Evolutionary conservation across 352 stramenopile genomes (phyloP).

Genomic region (Phytopythium ostracodes): DNA sequence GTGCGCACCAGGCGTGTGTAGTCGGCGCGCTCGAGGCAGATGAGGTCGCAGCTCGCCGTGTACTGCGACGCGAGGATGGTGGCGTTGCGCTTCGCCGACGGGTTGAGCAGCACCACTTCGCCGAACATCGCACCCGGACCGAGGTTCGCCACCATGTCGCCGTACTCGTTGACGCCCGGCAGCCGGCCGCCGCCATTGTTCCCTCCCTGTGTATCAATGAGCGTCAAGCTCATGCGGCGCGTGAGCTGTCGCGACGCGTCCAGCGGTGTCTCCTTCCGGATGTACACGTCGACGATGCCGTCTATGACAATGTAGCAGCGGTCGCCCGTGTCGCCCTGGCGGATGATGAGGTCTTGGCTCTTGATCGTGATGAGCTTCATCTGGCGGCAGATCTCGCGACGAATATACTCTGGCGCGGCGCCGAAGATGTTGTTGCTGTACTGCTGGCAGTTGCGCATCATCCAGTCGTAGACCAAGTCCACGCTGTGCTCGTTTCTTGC

Average conservation of each 20-base stretch:
- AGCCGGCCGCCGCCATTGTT: conserved; percentile 12
- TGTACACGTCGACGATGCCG: conserved; percentile 66
- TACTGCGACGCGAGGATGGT: conserved; percentile 69
- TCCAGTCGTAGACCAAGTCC: conserved; percentile 72
- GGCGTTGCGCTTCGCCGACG: conserved; percentile 55
- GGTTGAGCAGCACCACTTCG: conserved; percentile 70
- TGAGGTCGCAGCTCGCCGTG: conserved; percentile 55
- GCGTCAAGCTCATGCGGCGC: conserved; percentile 15
- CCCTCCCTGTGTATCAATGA: conserved; percentile 7
- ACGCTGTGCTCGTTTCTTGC: conserved; percentile 61
- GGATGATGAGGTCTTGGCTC: conserved; percentile 54
- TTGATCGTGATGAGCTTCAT: conserved; percentile 66
- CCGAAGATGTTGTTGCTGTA: conserved; percentile 85
- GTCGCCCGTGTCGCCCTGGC: conserved; percentile 66
- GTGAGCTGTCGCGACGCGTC: conserved; percentile 3
- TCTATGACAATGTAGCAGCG: conserved; percentile 80
- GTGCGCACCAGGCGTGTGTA: conserved; percentile 71
- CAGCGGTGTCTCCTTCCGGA: conserved; percentile 44
- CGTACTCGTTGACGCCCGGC: conserved; percentile 29
- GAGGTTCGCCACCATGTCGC: conserved; percentile 56
- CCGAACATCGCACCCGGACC: conserved; percentile 72
- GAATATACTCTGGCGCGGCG: conserved; percentile 67
- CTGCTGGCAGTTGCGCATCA: conserved; percentile 77
- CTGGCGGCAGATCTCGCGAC: conserved; percentile 71
- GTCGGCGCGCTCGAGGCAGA: conserved; percentile 66